Percentiles rank a stretch among this genome's conserved stretches.
These are phyloP conservation scores for Pseudevernia furfuracea DNA, from an alignment of 495 filamentous ascomycete species.

Conservation along the genomic window DNA sequence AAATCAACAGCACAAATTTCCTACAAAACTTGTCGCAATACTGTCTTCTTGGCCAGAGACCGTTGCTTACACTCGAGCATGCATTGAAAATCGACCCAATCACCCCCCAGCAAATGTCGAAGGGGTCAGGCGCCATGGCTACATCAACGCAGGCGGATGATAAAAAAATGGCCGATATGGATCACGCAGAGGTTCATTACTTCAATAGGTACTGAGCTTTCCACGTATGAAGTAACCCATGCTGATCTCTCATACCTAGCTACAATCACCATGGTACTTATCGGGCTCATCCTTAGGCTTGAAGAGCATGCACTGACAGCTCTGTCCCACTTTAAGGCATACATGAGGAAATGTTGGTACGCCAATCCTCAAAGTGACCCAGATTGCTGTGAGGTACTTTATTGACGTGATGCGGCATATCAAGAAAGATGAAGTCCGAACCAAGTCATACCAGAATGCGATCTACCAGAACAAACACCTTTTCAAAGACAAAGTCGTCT, in stretches of 20 bases:
- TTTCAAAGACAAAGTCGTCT: conserved; percentile 94
- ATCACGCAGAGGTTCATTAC: conserved; percentile 89
- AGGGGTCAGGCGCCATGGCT: not conserved
- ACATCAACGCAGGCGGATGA: conserved; percentile 26
- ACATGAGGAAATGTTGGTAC: conserved; percentile 95
- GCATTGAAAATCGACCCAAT: not conserved
- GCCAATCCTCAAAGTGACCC: conserved; percentile 32
- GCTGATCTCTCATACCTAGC: conserved; percentile 46
- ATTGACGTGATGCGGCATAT: conserved; percentile 13
- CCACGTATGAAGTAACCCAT: conserved; percentile 19
- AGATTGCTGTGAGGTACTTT: not conserved
- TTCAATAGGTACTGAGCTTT: conserved; percentile 72
- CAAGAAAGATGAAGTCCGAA: conserved; percentile 97
- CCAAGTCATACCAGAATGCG: conserved; percentile 87
- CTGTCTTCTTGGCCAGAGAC: not conserved
- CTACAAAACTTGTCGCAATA: not conserved
- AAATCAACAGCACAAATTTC: not conserved
- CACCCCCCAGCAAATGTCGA: not conserved
- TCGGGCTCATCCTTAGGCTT: conserved; percentile 16
- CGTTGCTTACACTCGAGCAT: not conserved
- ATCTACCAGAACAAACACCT: conserved; percentile 94
- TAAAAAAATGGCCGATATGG: conserved; percentile 51
- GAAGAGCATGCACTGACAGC: conserved; percentile 23
- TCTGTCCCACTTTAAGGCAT: conserved; percentile 53
- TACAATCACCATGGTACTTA: conserved; percentile 91